Evolutionary conservation across 2,329 filamentous ascomycete species (phyloP), one percentile per base, ranked within the genome.

Genomic region (Scopulariopsis brevicaulis): DNA sequence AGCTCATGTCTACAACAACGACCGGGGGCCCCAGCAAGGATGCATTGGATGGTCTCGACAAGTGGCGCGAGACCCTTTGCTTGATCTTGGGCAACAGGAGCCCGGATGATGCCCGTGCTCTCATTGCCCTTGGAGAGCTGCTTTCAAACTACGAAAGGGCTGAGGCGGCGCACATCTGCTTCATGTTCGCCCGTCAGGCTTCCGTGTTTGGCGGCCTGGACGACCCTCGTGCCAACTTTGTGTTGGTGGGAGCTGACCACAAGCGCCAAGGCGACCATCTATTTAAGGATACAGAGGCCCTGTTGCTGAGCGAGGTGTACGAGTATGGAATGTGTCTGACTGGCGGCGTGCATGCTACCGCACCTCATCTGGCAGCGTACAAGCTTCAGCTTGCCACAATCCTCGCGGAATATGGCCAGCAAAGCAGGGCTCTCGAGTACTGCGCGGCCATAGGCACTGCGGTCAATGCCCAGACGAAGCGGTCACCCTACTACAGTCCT

Each of bases 281-380:
- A 61, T 85, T 85, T 57, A 84, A 86, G 62, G 91, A 97, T 65
- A 80, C 89, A 7, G 91, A 97, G 67, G 82, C 90, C 4, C 82
- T 96, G n/a, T 77, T 96, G 55, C 80, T 99, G n/a, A 97, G 90
- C 50, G 94, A 99, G 70, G 84, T 96, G 0, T 97, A 95, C 66
- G 94, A 99, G 69, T 97, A 90, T 69, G 91, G 89, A 0, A 76
- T 90, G 12, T 89, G 89, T 11, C 79, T 97, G 15, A 78, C 86
- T 2, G 80, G 80, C 24, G 76, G 77, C 32, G 77, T 80, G 2
- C 71, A 77, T 0, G 74, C 83, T 37, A 79, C 81, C 48, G 81
- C 89, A 59, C 90, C 93, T 14, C 92, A 99, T 70, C 74, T 99
- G 37, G 84, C 95, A 59, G 84, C 86, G 1, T 97, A 96, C 77